Percentiles rank a stretch among this genome's conserved stretches.
Evolutionary conservation across 2,329 filamentous ascomycete species (phyloP).

Genomic region (Cladosporium sp.): DNA sequence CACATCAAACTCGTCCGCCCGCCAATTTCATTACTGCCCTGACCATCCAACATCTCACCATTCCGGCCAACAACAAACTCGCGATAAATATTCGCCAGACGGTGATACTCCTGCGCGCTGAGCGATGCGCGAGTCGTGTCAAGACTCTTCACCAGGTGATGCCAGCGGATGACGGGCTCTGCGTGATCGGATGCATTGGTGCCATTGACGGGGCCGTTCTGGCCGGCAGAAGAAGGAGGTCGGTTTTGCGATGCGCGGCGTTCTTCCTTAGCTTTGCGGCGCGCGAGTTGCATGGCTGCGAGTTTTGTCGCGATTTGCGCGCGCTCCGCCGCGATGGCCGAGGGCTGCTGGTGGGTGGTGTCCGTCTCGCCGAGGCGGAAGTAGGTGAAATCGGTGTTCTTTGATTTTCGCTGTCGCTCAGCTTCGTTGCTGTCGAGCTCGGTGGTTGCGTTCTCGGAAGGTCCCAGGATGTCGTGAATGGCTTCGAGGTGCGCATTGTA

Average conservation of each 20-base stretch:
- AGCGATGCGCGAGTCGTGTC: constrained; percentile 78
- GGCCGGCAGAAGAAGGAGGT: constrained; percentile 16
- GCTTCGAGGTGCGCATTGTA: constrained; percentile 97
- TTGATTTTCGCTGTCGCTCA: constrained; percentile 19
- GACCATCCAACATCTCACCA: constrained; percentile 91
- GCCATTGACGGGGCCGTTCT: constrained; percentile 13
- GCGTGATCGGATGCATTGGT: constrained; percentile 42
- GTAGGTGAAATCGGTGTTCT: constrained; percentile 62
- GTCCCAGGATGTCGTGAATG: constrained; percentile 81
- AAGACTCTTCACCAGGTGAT: constrained; percentile 75
- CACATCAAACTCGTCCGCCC: constrained; percentile 92
- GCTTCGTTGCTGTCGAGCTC: constrained; percentile 32
- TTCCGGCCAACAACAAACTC: constrained; percentile 93
- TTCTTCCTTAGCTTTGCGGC: constrained; percentile 57
- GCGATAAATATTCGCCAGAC: constrained; percentile 76
- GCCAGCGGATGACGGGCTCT: constrained; percentile 80
- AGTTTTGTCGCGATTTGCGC: constrained; percentile 79
- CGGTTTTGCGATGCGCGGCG: constrained; percentile 32
- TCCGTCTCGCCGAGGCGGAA: constrained; percentile 72
- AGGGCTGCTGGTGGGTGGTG: constrained; percentile 31
- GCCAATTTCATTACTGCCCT: constrained; percentile 87
- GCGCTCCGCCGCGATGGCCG: constrained; percentile 63
- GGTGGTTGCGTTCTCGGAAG: constrained; percentile 31
- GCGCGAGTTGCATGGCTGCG: constrained; percentile 68
- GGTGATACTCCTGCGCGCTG: constrained; percentile 67